These are phyloP conservation scores for Fragaria ananassa DNA, from an alignment of 306 rosid species.

Conservation along the genomic window DNA sequence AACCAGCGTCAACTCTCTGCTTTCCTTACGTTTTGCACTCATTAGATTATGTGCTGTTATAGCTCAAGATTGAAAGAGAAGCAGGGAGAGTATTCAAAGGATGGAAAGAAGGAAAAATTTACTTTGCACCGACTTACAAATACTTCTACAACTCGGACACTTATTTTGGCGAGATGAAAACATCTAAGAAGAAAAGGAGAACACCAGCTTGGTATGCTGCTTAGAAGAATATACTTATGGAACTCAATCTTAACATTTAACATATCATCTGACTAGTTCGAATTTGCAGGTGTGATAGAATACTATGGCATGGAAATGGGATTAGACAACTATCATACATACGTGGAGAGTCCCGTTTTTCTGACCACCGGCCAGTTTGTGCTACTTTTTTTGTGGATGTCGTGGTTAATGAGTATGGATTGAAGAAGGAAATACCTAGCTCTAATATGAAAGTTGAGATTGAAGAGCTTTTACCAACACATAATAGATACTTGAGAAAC, in stretches of 20 bases:
- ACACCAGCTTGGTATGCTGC: constrained; percentile 91
- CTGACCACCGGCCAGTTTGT: constrained; percentile 92
- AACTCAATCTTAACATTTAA: not conserved
- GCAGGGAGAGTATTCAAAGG: constrained; percentile 84
- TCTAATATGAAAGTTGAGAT: constrained; percentile 42
- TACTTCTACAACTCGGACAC: constrained; percentile 82
- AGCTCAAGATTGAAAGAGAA: constrained; percentile 90
- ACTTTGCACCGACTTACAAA: constrained; percentile 95
- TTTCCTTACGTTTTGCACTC: not conserved
- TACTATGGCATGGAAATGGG: constrained; percentile 86
- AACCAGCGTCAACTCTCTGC: not conserved
- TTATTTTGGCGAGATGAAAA: constrained; percentile 60
- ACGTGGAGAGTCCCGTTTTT: constrained; percentile 68
- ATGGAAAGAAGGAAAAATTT: constrained; percentile 91
- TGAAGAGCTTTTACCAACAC: constrained; percentile 50
- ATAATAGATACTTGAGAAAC: constrained; percentile 28
- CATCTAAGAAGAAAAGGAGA: constrained; percentile 80
- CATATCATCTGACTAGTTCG: constrained; percentile 19
- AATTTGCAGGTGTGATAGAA: constrained; percentile 85
- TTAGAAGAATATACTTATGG: constrained; percentile 9
- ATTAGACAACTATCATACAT: constrained; percentile 59
- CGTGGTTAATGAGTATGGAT: constrained; percentile 38
- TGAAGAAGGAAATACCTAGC: constrained; percentile 40
- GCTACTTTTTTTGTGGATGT: constrained; percentile 65
- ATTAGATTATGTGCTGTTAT: constrained; percentile 17